phyloP scores from a whole-genome alignment of 257 asterid genomes.

The Ajuga chamaepitys region DNA sequence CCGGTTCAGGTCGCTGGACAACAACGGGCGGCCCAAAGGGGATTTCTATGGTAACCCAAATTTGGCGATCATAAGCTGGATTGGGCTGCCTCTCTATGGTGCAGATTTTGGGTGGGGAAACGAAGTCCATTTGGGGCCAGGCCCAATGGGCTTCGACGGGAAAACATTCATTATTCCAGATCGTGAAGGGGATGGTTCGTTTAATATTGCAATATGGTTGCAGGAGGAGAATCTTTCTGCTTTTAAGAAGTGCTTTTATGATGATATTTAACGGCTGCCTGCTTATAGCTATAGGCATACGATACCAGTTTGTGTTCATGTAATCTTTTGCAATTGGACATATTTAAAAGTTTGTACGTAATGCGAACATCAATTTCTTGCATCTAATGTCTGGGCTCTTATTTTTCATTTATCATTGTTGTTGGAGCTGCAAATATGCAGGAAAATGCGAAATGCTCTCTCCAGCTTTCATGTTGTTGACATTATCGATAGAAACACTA shows the following conservation, averaged over 20 bases:
- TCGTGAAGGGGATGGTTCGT: conserved; percentile 44
- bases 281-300: no score
- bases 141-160: conserved; percentile 64
- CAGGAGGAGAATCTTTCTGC: conserved; percentile 52
- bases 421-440: no score
- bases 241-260: conserved; percentile 50
- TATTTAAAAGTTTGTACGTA: no score
- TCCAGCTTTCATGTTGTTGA: no score
- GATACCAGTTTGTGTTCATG: no score
- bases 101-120: conserved; percentile 85
- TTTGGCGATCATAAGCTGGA: conserved; percentile 73
- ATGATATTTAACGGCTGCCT: conserved; percentile 19
- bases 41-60: conserved; percentile 66
- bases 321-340: no score
- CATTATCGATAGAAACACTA: no score
- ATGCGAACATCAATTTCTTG: no score
- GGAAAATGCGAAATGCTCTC: no score
- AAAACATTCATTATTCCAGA: conserved; percentile 56
- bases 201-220: conserved; percentile 60
- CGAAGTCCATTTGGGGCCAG: conserved; percentile 68
- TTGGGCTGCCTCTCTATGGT: conserved; percentile 48
- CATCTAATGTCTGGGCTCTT: no score
- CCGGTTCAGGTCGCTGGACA: conserved; percentile 44
- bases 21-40: conserved; percentile 40
- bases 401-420: no score